phyloP scores from a whole-genome alignment of 2,329 filamentous ascomycete genomes.

The Colletotrichum noveboracense region DNA sequence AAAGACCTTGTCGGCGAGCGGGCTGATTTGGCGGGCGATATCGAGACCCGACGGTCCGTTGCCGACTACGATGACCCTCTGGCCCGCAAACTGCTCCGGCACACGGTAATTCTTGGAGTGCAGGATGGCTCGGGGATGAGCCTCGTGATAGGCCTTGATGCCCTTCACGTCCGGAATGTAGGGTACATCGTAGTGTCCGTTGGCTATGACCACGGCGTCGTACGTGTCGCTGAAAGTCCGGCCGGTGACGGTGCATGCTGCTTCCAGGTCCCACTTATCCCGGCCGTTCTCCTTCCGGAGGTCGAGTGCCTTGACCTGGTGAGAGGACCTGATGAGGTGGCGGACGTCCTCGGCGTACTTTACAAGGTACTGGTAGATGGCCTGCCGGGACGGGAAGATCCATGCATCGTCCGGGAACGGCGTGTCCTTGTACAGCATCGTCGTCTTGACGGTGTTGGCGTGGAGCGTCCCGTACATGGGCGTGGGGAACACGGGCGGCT shows the following conservation, averaged over 20 bases:
- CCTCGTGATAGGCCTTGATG: conserved; percentile 62
- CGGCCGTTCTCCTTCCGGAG: conserved; percentile 29
- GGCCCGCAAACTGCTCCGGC: conserved; percentile 64
- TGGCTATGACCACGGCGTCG: conserved; percentile 78
- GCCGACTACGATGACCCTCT: conserved; percentile 84
- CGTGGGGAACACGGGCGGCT: conserved; percentile 71
- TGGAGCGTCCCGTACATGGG: conserved; percentile 84
- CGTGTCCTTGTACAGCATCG: conserved; percentile 83
- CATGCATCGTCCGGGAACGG: conserved; percentile 67
- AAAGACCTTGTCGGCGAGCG: conserved; percentile 64
- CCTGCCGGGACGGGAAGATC: conserved; percentile 76
- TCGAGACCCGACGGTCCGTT: conserved; percentile 86
- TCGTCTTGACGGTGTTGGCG: conserved; percentile 81
- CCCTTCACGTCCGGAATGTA: conserved; percentile 68
- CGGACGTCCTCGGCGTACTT: conserved; percentile 73
- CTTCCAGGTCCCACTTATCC: conserved; percentile 67
- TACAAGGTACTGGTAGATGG: conserved; percentile 76
- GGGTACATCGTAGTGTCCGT: conserved; percentile 75
- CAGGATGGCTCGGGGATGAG: conserved; percentile 65
- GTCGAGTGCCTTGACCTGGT: conserved; percentile 68
- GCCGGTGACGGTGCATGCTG: conserved; percentile 53
- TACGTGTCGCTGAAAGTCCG: conserved; percentile 54
- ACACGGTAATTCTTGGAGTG: conserved; percentile 84
- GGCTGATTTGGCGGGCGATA: conserved; percentile 77
- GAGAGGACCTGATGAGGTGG: conserved; percentile 71